Base-by-base conservation (phyloP, 2,329 filamentous ascomycete genomes). In the Diplocarpon mali region DNA sequence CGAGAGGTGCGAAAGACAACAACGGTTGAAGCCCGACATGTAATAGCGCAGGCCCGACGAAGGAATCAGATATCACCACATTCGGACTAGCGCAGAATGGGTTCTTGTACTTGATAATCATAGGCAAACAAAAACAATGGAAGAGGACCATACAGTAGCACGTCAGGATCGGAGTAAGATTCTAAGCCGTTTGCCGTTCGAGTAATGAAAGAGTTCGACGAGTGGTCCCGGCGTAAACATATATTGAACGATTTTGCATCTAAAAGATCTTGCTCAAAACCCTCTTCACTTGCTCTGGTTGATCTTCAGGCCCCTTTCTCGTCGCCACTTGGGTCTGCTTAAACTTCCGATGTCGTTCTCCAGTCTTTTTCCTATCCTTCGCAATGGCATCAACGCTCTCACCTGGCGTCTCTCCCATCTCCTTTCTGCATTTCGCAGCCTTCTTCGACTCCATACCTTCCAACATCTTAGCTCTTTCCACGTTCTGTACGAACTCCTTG, bases 391-490 rank as follows among this genome's bases (percentile, higher is more conserved):
- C 57, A 3, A 48, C 54, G 4, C 51, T 60, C 10, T 44, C 50
- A 8, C 52, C 49, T 24, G 38, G 53, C 14, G 47, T 55, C 44
- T 51, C 53, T 15, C 55, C 64, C 47, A 60, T 57, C 50, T 64
- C 63, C 36, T 56, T 64, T 51, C 53, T 62, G 52, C 59, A 65
- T 64, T 67, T 71, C 35, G 64, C 69, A 42, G 69, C 70, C 54
- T 64, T 71, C 61, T 79, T 80, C 45, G 68, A 69, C 59, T 80
- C 76, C 64, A 89, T 88, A 9, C 79, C 79, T 40, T 85, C 79
- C 53, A 86, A 62, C 72, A 87, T 83, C 75, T 89, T 90, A 40
- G 78, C 81, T 59, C 71, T 76, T 69, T 92, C 85, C 46, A 92
- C 73, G 60, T 90, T 88, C 55, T 77, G 71, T 47, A 89, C 74